Percentiles rank a stretch among this genome's conserved stretches.
Conservation (phyloP, 345 rosid genomes). For the Trapa bicornis region DNA sequence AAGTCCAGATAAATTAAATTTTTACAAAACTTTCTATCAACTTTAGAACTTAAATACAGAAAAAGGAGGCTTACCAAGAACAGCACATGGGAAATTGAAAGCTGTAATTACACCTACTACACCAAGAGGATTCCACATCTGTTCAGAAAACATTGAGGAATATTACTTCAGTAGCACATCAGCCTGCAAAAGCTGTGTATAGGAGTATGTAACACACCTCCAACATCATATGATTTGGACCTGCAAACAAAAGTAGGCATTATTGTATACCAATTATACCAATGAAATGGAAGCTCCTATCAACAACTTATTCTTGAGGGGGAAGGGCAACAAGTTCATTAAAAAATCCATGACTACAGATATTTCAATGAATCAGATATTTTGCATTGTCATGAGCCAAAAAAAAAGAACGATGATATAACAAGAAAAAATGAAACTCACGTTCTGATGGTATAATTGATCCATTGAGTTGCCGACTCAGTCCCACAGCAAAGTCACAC, state of each 20-base stretch:
- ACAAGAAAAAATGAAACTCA: constrained; percentile 27
- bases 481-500: constrained; percentile 95
- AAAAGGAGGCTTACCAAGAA: constrained; percentile 60
- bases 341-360: background rate
- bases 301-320: background rate
- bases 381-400: background rate
- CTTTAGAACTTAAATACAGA: background rate
- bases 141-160: constrained; percentile 15
- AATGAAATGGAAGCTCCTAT: background rate
- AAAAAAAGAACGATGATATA: background rate
- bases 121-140: constrained; percentile 99
- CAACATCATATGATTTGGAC: constrained; percentile 90
- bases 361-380: background rate
- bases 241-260: constrained; percentile 31
- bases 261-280: background rate
- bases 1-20: background rate
- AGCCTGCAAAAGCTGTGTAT: constrained; percentile 6
- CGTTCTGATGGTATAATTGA: constrained; percentile 94
- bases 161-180: constrained; percentile 4
- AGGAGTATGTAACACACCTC: constrained; percentile 45
- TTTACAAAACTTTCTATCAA: background rate
- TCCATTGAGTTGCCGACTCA: constrained; percentile 94
- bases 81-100: constrained; percentile 94
- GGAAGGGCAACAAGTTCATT: background rate
- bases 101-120: constrained; percentile 96